Evolutionary conservation across 2,329 filamentous ascomycete species (phyloP), one percentile per base, ranked within the genome.

Genomic region (Orbilia oligospora): DNA sequence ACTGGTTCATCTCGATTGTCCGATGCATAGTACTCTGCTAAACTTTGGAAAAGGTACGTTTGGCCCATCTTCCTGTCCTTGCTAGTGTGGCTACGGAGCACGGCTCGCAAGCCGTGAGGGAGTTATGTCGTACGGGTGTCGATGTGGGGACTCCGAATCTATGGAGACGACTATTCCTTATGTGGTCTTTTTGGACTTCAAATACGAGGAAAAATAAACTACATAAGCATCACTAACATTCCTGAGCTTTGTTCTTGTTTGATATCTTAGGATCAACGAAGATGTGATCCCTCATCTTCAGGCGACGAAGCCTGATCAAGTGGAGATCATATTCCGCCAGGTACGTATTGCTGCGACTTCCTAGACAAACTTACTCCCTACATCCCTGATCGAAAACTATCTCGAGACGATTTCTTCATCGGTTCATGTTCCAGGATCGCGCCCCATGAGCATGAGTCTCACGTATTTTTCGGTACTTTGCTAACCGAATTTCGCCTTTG

Each of bases 301-400:
- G 24, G 61, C 49, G 68, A 69, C 61, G 55, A 78, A 78, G 55
- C 75, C 75, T 33, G 53, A 69, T 10, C 44, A 78, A 27, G 75
- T 78, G 68, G 75, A 78, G 75, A 78, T 78, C 75, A 78, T 78
- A 65, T 78, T 78, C 38, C 75, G 75, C 51, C 75, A 78, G 68
- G 75, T 78, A 78, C 71, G 61, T 63, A 27, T 22, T n/a, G 48
- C n/a, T 20, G 61, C 51, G 27, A 30, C 30, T 44, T 46, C 48
- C 22, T 61, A 30, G 53, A 38, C 51, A 58, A 49, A 65, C 20
- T 51, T 65, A 65, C 65, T 58, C 49, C 66, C 46, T 51, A 30
- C 51, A 71, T 71, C 73, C 73, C 73, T 69, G 73, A 64, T 61
- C 27, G 22, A 38, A 61, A 61, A 58, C 24, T 10, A 51, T 58